phyloP scores from a whole-genome alignment of 2,329 filamentous ascomycete genomes.

The Allantophomopsis lycopodina region DNA sequence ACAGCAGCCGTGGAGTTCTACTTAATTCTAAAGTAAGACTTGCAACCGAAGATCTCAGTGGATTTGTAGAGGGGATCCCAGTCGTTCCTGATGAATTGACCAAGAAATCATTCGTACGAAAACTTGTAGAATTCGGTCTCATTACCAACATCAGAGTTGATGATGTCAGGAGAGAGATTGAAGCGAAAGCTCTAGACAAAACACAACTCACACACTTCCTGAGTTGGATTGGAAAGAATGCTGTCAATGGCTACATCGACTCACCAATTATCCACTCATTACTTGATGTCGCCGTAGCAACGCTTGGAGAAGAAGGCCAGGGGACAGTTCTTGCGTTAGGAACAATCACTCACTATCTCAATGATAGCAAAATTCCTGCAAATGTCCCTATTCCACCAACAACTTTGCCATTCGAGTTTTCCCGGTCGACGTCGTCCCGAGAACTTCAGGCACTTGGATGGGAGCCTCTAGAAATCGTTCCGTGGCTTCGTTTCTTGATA shows the following conservation, averaged over 20 bases:
- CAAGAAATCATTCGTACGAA: conserved; percentile 61
- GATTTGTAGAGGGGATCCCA: conserved; percentile 81
- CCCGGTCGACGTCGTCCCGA: conserved; percentile 47
- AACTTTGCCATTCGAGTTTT: conserved; percentile 77
- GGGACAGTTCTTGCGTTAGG: conserved; percentile 67
- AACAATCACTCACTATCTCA: conserved; percentile 62
- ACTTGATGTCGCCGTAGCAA: conserved; percentile 69
- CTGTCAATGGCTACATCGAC: conserved; percentile 60
- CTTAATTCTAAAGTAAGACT: conserved; percentile 75
- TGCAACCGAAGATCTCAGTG: conserved; percentile 46
- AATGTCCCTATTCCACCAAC: conserved; percentile 67
- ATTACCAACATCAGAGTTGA: conserved; percentile 77
- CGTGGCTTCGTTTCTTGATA: conserved; percentile 77
- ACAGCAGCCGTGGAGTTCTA: conserved; percentile 78
- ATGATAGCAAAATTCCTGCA: conserved; percentile 65
- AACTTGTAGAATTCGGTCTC: conserved; percentile 71
- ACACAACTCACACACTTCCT: conserved; percentile 73
- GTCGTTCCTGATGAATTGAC: conserved; percentile 68
- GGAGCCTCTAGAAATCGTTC: conserved; percentile 69
- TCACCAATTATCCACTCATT: conserved; percentile 50
- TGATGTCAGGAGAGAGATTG: conserved; percentile 75
- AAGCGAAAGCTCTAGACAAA: conserved; percentile 66
- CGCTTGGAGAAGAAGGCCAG: conserved; percentile 42
- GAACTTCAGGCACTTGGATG: conserved; percentile 76
- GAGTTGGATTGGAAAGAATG: conserved; percentile 66